Evolutionary conservation across 2,329 filamentous ascomycete species (phyloP).

Genomic region (Microsporum ferrugineum): DNA sequence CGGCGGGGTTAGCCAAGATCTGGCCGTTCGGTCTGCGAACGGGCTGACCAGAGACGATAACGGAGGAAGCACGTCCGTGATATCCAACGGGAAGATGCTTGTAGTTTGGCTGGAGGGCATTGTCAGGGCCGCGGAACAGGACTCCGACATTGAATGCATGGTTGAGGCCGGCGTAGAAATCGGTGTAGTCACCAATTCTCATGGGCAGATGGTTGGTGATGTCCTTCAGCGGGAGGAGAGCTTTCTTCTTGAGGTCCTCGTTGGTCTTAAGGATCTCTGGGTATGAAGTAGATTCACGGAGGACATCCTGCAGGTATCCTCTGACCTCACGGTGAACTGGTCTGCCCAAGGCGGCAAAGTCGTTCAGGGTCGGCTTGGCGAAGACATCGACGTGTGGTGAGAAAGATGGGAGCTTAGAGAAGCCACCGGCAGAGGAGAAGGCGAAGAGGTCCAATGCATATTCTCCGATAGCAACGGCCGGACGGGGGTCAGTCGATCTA

Average conservation of each 20-base stretch:
- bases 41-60: conserved; percentile 62
- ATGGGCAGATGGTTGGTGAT: conserved; percentile 61
- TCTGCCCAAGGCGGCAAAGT: conserved; percentile 61
- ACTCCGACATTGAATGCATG: conserved; percentile 64
- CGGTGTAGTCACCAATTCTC: conserved; percentile 70
- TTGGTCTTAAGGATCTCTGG: conserved; percentile 55
- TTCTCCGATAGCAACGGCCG: conserved; percentile 61
- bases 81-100: conserved; percentile 72
- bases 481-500: conserved; percentile 45
- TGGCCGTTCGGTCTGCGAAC: conserved; percentile 66
- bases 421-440: conserved; percentile 50
- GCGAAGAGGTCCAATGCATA: conserved; percentile 57
- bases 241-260: conserved; percentile 43
- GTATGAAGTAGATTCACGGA: conserved; percentile 48
- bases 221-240: conserved; percentile 48
- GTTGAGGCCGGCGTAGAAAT: conserved; percentile 72
- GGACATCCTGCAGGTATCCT: conserved; percentile 55
- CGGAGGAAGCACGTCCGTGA: conserved; percentile 63
- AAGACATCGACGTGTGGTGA: conserved; percentile 52
- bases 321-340: conserved; percentile 58
- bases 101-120: conserved; percentile 71
- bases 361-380: conserved; percentile 54
- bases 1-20: conserved; percentile 53
- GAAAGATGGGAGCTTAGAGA: conserved; percentile 46
- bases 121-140: conserved; percentile 60